Base-by-base conservation (phyloP, 768 basidiomycete species). In the Boletus rufocinnamomeus region DNA sequence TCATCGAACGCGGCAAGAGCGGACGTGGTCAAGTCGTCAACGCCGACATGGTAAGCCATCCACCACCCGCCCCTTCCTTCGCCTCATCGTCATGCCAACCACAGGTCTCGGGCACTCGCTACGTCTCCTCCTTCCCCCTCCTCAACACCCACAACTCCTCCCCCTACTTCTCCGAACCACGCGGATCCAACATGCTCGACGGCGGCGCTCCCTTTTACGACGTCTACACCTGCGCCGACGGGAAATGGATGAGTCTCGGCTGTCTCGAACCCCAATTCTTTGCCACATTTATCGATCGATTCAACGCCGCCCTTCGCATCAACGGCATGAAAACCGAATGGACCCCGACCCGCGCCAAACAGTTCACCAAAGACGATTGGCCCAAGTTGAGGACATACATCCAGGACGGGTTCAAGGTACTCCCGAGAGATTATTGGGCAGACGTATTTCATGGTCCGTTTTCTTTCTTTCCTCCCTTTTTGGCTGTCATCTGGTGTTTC, bases 171-270 rank as follows among this genome's bases (percentile, higher is more conserved):
- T 67, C 69, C 23, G 73, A 74, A 27, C 71, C 73, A 25, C 78
- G 87, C 54, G 88, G 87, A 23, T 71, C 72, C 6, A 88, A 89
- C 63, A 44, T 80, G 1, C 81, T 93, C 23, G 91, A 91, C 62
- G 89, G 89, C 0, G 90, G 88, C 4, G 81, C 89, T 6, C 91
- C 91, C 0, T 92, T 85, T 75, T 94, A 94, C 66, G 80, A 79
- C 58, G 74, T 89, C 11, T 93, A 94, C 64, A 78, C 79, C 1
- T 92, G 90, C 68, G 77, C 83, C 56, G 89, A 88, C 67, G 86
- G 86, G 2, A 74, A 80, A 40, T 91, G 83, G 81, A 89, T 94
- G 81, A 84, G 86, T 3, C 82, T 93, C 28, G 90, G 83, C 30
- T 90, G 89, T 65, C 69, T 91, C 14, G 90, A 92, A 67, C 85